phyloP scores from a whole-genome alignment of 192 early-diverging fungal species.

The Entomortierella lignicola region DNA sequence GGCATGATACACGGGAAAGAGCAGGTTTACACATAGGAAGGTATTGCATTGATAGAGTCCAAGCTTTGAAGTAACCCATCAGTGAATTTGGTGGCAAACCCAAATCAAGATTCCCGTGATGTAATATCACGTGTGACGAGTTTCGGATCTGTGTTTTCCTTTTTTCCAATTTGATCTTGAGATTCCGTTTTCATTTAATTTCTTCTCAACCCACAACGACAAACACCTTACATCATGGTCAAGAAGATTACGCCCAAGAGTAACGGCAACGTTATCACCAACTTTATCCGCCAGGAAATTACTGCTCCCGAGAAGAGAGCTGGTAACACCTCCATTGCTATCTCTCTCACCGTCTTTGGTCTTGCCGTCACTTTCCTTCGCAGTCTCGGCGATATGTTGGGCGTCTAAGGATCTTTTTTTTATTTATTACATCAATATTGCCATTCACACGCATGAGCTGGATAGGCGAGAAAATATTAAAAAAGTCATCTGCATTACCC shows the following conservation, averaged over 20 bases:
- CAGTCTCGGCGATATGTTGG: slow-evolving; percentile 66
- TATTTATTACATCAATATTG: background rate
- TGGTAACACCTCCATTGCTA: slow-evolving; percentile 65
- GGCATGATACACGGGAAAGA: too few relatives aligned
- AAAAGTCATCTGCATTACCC: background rate
- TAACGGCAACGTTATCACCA: slow-evolving; percentile 53
- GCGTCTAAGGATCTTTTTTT: slow-evolving; percentile 47
- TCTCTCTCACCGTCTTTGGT: slow-evolving; percentile 67
- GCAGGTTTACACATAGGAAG: too few relatives aligned
- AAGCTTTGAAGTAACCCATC: too few relatives aligned
- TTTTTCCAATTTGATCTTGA: background rate
- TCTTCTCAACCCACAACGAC: background rate
- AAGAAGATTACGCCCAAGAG: slow-evolving; percentile 56
- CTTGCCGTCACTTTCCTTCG: slow-evolving; percentile 67
- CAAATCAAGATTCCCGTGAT: too few relatives aligned
- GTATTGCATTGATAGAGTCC: too few relatives aligned
- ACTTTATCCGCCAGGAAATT: slow-evolving; percentile 58
- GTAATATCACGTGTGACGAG: too few relatives aligned
- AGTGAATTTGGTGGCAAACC: too few relatives aligned
- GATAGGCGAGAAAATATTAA: background rate
- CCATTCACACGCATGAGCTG: background rate
- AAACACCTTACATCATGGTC: slow-evolving; percentile 34
- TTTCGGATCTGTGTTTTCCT: background rate
- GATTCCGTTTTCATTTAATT: background rate
- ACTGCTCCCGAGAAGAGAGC: slow-evolving; percentile 65